Evolutionary conservation across 2,329 filamentous ascomycete species (phyloP).

Genomic region (Tolypocladium amazonense): DNA sequence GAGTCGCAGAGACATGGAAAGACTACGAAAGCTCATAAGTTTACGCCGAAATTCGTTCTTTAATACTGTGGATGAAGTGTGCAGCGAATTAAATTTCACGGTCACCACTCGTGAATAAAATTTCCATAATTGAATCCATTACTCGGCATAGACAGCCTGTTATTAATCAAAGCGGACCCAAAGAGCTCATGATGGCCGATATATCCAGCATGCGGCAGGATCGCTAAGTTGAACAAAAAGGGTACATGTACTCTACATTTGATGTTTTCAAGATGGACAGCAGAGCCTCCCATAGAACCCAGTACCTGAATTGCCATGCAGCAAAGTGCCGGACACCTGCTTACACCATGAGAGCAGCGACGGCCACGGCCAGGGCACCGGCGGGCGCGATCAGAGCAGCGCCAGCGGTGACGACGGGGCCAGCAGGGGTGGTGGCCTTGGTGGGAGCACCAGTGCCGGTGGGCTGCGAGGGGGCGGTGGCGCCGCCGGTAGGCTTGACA

Average conservation of each 20-base stretch:
- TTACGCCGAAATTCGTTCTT: too few relatives aligned
- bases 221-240: neutral
- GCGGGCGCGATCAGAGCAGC: conserved; percentile 7
- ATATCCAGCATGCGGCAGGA: neutral
- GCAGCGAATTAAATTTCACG: neutral
- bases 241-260: conserved; percentile 1
- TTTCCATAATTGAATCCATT: neutral
- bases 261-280: neutral
- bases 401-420: conserved; percentile 6
- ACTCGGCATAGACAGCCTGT: neutral
- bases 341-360: conserved; percentile 4
- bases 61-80: too few relatives aligned
- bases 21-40: too few relatives aligned
- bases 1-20: neutral
- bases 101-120: neutral
- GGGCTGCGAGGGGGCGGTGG: conserved; percentile 1
- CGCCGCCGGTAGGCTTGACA: neutral
- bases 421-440: neutral
- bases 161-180: neutral
- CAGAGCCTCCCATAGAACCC: neutral
- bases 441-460: conserved; percentile 1
- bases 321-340: neutral
- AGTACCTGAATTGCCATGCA: neutral
- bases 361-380: conserved; percentile 7
- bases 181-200: neutral